phyloP scores from a whole-genome alignment of 345 rosid species.

The Isatis tinctoria region DNA sequence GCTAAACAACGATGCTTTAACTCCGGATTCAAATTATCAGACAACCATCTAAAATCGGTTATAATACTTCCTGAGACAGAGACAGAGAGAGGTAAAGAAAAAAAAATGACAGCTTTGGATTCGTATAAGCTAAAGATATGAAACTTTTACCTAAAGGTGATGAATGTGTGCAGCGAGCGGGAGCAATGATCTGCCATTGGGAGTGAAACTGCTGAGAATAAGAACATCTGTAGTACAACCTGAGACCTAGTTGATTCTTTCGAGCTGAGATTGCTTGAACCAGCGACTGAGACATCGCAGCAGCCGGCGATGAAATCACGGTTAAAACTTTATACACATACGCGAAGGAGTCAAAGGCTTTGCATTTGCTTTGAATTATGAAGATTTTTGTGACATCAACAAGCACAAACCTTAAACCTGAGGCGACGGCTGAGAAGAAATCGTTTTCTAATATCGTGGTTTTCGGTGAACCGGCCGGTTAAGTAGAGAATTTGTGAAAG shows the following conservation, averaged over 20 bases:
- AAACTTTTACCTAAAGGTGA: conserved; percentile 13
- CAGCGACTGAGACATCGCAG: conserved; percentile 30
- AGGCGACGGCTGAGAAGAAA: neutral
- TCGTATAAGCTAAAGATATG: neutral
- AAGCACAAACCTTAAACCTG: conserved; percentile 16
- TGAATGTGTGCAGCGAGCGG: neutral
- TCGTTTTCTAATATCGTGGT: no score
- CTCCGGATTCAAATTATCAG: conserved; percentile 2
- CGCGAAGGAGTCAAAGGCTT: neutral
- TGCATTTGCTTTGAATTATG: neutral
- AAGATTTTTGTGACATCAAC: neutral
- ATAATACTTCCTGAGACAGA: neutral
- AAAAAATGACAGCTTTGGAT: neutral
- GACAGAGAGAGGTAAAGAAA: neutral
- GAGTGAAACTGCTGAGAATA: neutral
- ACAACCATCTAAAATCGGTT: neutral
- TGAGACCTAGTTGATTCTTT: conserved; percentile 16
- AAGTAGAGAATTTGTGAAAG: no score
- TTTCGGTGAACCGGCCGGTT: no score
- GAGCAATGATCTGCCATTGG: neutral
- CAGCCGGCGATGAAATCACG: neutral
- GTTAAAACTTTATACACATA: neutral
- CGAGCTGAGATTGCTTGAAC: conserved; percentile 31
- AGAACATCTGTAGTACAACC: neutral
- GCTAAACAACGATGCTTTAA: neutral